Conservation (phyloP, 2,329 filamentous ascomycete species). For the Talaromyces sp. region DNA sequence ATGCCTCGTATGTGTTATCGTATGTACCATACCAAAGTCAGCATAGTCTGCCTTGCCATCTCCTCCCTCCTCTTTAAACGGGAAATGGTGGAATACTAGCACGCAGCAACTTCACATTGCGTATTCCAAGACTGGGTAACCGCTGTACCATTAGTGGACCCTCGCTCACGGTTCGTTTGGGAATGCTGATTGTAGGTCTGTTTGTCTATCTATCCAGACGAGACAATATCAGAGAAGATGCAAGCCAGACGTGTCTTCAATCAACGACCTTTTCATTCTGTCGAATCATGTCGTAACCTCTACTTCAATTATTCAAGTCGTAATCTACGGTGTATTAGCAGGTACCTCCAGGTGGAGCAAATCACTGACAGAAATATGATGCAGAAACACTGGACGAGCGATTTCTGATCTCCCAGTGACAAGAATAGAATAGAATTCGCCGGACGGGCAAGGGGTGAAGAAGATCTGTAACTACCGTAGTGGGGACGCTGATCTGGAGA, state of each 20-base stretch:
- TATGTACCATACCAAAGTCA: not conserved
- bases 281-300: not conserved
- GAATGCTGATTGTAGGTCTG: slow-evolving; percentile 12
- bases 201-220: not conserved
- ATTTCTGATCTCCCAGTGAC: not conserved
- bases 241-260: no score
- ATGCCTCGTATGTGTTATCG: not conserved
- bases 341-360: not conserved
- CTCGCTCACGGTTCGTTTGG: not conserved
- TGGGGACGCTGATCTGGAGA: slow-evolving; percentile 15
- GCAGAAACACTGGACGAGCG: not conserved
- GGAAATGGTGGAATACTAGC: not conserved
- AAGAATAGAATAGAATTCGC: slow-evolving; percentile 11
- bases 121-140: not conserved
- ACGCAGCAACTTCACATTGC: not conserved
- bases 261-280: not conserved
- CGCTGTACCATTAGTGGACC: not conserved
- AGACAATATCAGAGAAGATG: not conserved
- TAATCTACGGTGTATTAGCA: not conserved
- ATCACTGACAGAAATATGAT: not conserved
- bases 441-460: not conserved
- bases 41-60: not conserved
- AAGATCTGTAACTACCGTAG: slow-evolving; percentile 3
- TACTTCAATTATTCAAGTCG: not conserved
- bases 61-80: not conserved